A percentile compares a stretch with the other conserved stretches of the same genome.
Evolutionary conservation across 2,329 filamentous ascomycete species (phyloP).

Genomic region (Beauveria pseudobassiana): DNA sequence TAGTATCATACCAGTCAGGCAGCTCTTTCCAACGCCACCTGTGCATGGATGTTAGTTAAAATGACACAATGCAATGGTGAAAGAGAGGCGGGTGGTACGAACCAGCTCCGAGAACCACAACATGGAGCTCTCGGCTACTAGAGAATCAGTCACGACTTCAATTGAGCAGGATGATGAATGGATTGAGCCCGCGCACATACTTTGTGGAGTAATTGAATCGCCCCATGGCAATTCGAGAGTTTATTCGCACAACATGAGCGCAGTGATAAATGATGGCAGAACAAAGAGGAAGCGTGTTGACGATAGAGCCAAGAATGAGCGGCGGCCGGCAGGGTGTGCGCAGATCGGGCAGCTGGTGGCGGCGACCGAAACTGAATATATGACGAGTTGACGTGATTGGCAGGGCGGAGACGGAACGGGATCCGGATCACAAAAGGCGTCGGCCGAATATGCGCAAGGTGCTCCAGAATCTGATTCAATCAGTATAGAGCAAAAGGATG

Average conservation of each 20-base stretch:
- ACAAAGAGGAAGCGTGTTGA: not conserved
- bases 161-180: not conserved
- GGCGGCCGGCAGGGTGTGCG: not conserved
- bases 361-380: conserved; percentile 5
- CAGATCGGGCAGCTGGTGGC: conserved; percentile 5
- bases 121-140: conserved; percentile 67
- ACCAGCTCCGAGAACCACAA: conserved; percentile 77
- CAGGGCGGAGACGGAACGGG: conserved; percentile 1
- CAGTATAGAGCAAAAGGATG: not conserved
- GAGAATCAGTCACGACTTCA: conserved; percentile 15
- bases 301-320: not conserved
- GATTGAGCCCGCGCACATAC: not conserved
- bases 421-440: not conserved
- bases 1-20: conserved; percentile 66
- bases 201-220: conserved; percentile 10
- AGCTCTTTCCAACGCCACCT: conserved; percentile 90
- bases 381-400: not conserved
- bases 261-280: not conserved
- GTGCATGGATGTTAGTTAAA: conserved; percentile 15
- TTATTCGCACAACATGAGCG: not conserved
- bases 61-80: conserved; percentile 21
- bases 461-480: conserved; percentile 1
- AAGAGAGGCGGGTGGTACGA: conserved; percentile 25
- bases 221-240: not conserved
- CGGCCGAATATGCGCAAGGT: not conserved